Evolutionary conservation across 2,329 filamentous ascomycete species (phyloP).

Genomic region (Orbilia brochopaga): DNA sequence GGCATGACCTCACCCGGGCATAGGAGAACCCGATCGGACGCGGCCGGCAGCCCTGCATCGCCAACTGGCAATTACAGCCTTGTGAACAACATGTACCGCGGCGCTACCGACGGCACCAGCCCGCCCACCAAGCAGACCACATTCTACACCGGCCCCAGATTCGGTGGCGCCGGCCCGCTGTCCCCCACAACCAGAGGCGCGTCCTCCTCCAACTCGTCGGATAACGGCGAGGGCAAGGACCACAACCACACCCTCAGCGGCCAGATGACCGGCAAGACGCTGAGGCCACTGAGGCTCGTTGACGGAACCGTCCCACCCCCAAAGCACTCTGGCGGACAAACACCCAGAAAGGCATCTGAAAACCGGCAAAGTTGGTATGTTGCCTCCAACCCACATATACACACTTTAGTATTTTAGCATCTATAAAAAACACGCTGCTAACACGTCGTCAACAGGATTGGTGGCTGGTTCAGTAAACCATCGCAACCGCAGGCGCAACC

Average conservation of each 20-base stretch:
- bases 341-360: conserved; percentile 53
- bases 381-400: background rate
- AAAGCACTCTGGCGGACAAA: conserved; percentile 37
- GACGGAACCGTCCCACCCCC: conserved; percentile 68
- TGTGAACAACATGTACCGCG: conserved; percentile 52
- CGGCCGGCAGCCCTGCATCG: conserved; percentile 38
- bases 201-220: conserved; percentile 50
- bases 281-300: conserved; percentile 83
- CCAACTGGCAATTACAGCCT: conserved; percentile 35
- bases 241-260: conserved; percentile 58
- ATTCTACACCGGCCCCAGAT: conserved; percentile 52
- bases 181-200: conserved; percentile 50
- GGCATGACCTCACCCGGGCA: conserved; percentile 58
- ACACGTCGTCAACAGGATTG: conserved; percentile 51
- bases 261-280: conserved; percentile 70
- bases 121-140: conserved; percentile 53
- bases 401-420: background rate
- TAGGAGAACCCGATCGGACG: conserved; percentile 62
- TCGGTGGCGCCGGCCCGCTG: conserved; percentile 34
- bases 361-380: conserved; percentile 55
- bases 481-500: conserved; percentile 1
- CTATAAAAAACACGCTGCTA: too few species aligned
- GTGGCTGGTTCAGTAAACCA: conserved; percentile 53
- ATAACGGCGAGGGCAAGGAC: conserved; percentile 54
- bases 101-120: conserved; percentile 41